Base-by-base conservation (phyloP, 2,329 filamentous ascomycete species). In the Sarocladium oryzae region DNA sequence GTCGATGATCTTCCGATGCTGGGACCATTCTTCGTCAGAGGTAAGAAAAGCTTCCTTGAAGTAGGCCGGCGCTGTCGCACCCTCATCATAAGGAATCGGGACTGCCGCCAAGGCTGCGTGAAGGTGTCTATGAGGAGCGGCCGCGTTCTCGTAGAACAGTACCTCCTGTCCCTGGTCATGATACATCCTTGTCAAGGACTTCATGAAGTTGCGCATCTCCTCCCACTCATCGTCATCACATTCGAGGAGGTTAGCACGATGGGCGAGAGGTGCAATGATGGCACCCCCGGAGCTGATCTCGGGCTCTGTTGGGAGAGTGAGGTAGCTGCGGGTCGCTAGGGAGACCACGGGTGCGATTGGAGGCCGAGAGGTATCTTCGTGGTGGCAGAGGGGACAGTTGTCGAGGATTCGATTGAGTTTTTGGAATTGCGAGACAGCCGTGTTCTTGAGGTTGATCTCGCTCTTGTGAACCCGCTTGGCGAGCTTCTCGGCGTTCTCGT, bases 211-310 rank as follows among this genome's bases (percentile, higher is more conserved):
- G 58, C 93, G 87, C 5, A 99, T 85, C 69, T 99, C 93, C 64
- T 99, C 93, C 95, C 95, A 99, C 66, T 99, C 93, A 63, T 99
- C 93, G 63, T 99, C 92, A 67, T 97, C 92, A 67, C 93, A 99
- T 67, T 96, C 92, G n/a, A 99, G 74, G 0, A 99, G 81, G 65
- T 97, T 99, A 21, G 77, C 83, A 50, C 85, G 85, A 65, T 99
- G 93, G 58, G 90, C 82, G 20, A 93, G 82, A 5, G 93, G 93
- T 2, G 91, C 89, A 55, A 99, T 93, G 52, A 93, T 85, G 6
- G 91, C 88, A 46, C 90, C 86, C 41, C 89, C 89, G 48, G 88
- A 78, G 57, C 81, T 87, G 38, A 99, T 73, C 63, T 97, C 92
- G 0, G 93, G 95, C 58, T 92, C 85, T 0, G 93, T 95, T 9